Evolutionary conservation across 2,329 filamentous ascomycete genomes (phyloP).

Genomic region (Penicillium sp.): DNA sequence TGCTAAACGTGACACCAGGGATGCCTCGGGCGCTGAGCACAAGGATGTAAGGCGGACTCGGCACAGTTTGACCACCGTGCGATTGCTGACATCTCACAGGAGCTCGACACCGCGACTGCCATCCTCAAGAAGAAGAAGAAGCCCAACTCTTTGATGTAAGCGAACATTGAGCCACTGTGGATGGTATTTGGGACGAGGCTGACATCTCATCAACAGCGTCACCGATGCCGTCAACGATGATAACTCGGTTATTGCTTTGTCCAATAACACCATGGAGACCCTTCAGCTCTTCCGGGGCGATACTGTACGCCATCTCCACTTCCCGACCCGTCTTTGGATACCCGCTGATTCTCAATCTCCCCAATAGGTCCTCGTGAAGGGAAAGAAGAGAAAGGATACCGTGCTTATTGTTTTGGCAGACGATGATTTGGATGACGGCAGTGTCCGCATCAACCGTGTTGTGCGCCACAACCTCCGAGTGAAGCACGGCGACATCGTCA

Average conservation of each 20-base stretch:
- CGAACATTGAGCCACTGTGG: not conserved
- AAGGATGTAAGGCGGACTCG: constrained; percentile 62
- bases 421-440: constrained; percentile 96
- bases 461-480: constrained; percentile 97
- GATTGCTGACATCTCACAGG: constrained; percentile 49
- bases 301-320: constrained; percentile 49
- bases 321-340: not conserved
- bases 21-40: constrained; percentile 82
- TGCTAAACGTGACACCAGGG: constrained; percentile 59
- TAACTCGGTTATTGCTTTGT: constrained; percentile 98
- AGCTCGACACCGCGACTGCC: constrained; percentile 88
- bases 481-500: constrained; percentile 97
- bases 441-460: constrained; percentile 95
- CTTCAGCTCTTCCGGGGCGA: constrained; percentile 98
- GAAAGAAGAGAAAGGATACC: constrained; percentile 99
- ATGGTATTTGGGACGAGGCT: constrained; percentile 13
- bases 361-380: constrained; percentile 76
- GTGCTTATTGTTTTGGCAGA: constrained; percentile 96
- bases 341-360: not conserved
- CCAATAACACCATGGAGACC: constrained; percentile 98
- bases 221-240: constrained; percentile 99
- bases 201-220: constrained; percentile 59
- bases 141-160: constrained; percentile 96
- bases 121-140: constrained; percentile 99
- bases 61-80: constrained; percentile 38